Conservation (phyloP, 2,329 filamentous ascomycete genomes). For the Exophiala alcalophila region DNA sequence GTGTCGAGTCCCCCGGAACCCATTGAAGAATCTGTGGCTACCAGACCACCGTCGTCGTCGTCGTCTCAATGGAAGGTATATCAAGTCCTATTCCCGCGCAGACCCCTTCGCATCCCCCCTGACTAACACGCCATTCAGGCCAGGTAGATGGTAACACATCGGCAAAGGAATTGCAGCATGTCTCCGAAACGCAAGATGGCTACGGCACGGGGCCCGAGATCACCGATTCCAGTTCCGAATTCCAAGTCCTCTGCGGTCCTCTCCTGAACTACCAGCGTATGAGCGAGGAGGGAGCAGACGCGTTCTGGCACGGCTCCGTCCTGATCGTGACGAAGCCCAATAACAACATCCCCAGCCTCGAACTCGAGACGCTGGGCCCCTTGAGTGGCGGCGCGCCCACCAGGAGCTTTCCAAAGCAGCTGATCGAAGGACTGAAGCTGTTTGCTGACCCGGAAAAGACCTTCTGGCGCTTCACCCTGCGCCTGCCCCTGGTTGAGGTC, state of each 20-base stretch:
- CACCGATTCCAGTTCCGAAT: conserved; percentile 26
- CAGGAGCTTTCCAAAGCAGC: conserved; percentile 6
- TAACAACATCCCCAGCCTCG: conserved; percentile 59
- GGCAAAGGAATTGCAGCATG: conserved; percentile 9
- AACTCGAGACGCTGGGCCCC: conserved; percentile 51
- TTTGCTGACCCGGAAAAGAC: conserved; percentile 59
- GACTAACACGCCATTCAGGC: conserved; percentile 13
- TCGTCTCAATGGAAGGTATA: conserved; percentile 12
- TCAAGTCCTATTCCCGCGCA: neutral
- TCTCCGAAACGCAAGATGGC: conserved; percentile 23
- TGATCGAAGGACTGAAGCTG: conserved; percentile 52
- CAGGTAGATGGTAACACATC: conserved; percentile 13
- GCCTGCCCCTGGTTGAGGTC: conserved; percentile 64
- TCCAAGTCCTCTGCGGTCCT: conserved; percentile 49
- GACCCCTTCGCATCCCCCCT: neutral
- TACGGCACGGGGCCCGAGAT: conserved; percentile 29
- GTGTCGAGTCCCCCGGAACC: too few relatives aligned
- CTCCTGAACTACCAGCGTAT: conserved; percentile 50
- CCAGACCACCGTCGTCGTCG: too few relatives aligned
- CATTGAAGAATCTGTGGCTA: neutral
- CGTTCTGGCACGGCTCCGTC: conserved; percentile 77
- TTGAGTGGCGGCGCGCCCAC: conserved; percentile 7
- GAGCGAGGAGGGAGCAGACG: conserved; percentile 33
- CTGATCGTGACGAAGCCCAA: conserved; percentile 76
- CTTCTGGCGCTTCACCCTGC: conserved; percentile 59